These are phyloP conservation scores for Annulohypoxylon truncatum DNA, from an alignment of 2,329 filamentous ascomycete species.

Conservation along the genomic window DNA sequence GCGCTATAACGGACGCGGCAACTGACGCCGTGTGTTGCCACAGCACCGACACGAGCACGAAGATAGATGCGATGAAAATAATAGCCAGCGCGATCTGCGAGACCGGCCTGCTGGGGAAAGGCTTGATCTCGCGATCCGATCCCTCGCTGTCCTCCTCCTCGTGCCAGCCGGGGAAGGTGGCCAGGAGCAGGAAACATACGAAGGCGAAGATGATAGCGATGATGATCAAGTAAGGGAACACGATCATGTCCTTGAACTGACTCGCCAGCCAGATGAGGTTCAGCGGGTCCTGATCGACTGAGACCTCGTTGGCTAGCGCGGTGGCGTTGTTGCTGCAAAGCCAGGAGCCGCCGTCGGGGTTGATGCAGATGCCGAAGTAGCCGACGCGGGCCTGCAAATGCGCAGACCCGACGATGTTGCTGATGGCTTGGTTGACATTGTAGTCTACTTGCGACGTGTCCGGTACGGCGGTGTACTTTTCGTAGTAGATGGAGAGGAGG, in stretches of 20 bases:
- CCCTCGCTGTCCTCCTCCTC: slow-evolving; percentile 85
- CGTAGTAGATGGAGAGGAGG: slow-evolving; percentile 97
- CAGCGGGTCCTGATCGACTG: slow-evolving; percentile 91
- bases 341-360: slow-evolving; percentile 88
- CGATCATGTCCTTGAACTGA: slow-evolving; percentile 98
- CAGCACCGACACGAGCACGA: slow-evolving; percentile 78
- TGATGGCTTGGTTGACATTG: slow-evolving; percentile 83
- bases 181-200: slow-evolving; percentile 92
- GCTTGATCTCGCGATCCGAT: slow-evolving; percentile 90
- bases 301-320: slow-evolving; percentile 87
- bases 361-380: slow-evolving; percentile 98
- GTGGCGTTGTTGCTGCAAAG: slow-evolving; percentile 98
- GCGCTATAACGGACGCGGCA: slow-evolving; percentile 88
- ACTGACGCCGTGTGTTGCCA: slow-evolving; percentile 98
- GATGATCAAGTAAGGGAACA: slow-evolving; percentile 97
- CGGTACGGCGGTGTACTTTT: slow-evolving; percentile 83
- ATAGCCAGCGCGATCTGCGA: slow-evolving; percentile 93
- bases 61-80: slow-evolving; percentile 82
- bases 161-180: slow-evolving; percentile 98
- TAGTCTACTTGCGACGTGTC: slow-evolving; percentile 92
- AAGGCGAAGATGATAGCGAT: slow-evolving; percentile 98
- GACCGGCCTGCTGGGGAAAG: slow-evolving; percentile 91
- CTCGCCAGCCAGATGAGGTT: slow-evolving; percentile 97
- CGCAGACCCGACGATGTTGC: slow-evolving; percentile 88
- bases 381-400: slow-evolving; percentile 91